Evolutionary conservation across 306 rosid species (phyloP).

Genomic region (Vigna radiata): DNA sequence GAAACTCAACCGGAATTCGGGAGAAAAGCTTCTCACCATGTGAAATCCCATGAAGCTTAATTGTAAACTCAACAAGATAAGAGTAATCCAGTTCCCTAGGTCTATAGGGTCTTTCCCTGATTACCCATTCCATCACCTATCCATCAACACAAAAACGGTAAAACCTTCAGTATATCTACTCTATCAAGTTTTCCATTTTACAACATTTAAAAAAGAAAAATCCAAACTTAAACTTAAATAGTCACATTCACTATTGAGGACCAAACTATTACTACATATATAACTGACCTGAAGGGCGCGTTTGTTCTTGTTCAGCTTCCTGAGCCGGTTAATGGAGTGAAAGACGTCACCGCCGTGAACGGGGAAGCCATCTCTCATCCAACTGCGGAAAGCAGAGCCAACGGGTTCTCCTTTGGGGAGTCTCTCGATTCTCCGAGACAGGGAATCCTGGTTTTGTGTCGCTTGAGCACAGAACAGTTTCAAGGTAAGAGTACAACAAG

Average conservation of each 20-base stretch:
- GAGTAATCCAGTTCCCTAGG: slow-evolving; percentile 86
- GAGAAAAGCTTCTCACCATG: slow-evolving; percentile 86
- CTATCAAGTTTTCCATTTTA: slow-evolving; percentile 1
- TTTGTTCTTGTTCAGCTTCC: slow-evolving; percentile 78
- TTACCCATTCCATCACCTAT: slow-evolving; percentile 97
- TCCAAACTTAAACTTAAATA: background rate
- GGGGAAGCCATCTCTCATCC: slow-evolving; percentile 96
- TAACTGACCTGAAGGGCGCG: slow-evolving; percentile 81
- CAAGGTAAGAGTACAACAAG: slow-evolving; percentile 40
- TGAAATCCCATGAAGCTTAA: slow-evolving; percentile 77
- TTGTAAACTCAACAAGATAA: slow-evolving; percentile 79
- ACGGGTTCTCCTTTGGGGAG: slow-evolving; percentile 62
- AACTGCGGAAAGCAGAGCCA: slow-evolving; percentile 76
- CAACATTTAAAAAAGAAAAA: slow-evolving; percentile 6
- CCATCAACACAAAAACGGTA: slow-evolving; percentile 25
- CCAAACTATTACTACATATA: too few species aligned
- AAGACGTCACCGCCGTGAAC: slow-evolving; percentile 77
- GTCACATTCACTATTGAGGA: background rate
- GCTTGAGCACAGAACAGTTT: slow-evolving; percentile 59
- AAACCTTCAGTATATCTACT: background rate
- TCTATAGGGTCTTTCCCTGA: slow-evolving; percentile 84
- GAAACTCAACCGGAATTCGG: slow-evolving; percentile 69
- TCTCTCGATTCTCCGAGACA: slow-evolving; percentile 81
- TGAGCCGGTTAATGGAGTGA: slow-evolving; percentile 87
- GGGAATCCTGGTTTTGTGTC: slow-evolving; percentile 52